Evolutionary conservation across 305 asterid genomes (phyloP).

Genomic region (Andrographis paniculata): DNA sequence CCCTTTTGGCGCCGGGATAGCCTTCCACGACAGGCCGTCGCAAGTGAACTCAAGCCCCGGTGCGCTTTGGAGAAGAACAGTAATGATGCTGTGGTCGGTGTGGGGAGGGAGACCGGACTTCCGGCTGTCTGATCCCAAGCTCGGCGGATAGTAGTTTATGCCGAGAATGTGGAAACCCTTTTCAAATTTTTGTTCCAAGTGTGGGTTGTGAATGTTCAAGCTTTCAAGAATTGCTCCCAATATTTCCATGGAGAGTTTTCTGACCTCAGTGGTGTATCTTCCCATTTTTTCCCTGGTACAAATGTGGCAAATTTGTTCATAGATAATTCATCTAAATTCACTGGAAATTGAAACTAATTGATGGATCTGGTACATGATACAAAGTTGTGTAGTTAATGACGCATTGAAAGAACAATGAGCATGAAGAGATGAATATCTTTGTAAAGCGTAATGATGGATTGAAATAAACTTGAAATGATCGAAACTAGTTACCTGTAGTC

Average conservation of each 20-base stretch:
- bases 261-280: conserved; percentile 21
- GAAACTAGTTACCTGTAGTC: conserved; percentile 26
- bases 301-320: background rate
- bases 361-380: no score
- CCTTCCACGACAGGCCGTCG: conserved; percentile 18
- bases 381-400: no score
- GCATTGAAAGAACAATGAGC: background rate
- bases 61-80: conserved; percentile 26
- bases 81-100: conserved; percentile 33
- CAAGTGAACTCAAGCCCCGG: conserved; percentile 28
- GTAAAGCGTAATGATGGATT: no score
- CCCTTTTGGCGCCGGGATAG: conserved; percentile 20
- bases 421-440: background rate
- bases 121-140: conserved; percentile 3
- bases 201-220: conserved; percentile 20
- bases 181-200: conserved; percentile 18
- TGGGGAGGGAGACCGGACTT: conserved; percentile 25
- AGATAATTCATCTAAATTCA: background rate
- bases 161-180: conserved; percentile 29
- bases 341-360: background rate
- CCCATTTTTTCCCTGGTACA: conserved; percentile 34
- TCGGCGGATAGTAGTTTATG: conserved; percentile 27
- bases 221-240: conserved; percentile 35
- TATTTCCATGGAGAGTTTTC: conserved; percentile 24
- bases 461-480: background rate